Evolutionary conservation across 2,329 filamentous ascomycete genomes (phyloP), one percentile per base, ranked within the genome.

Genomic region (Allantophomopsis lycopodina): DNA sequence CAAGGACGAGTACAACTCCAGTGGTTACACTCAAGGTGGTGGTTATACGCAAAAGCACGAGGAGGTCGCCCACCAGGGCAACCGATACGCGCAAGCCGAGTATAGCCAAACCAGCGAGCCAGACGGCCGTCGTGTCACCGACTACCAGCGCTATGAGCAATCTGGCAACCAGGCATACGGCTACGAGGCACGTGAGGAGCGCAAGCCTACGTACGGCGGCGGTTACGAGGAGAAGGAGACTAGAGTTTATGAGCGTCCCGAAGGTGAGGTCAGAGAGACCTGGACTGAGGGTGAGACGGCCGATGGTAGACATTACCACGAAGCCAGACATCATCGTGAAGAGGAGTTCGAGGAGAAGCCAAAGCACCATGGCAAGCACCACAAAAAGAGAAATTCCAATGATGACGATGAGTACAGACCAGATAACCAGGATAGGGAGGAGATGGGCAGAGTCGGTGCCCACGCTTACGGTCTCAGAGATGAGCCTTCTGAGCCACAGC

Each of bases 81-180:
- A 49, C 34, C 40, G 48, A 33, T 55, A 57, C 40, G 54, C 44
- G 16, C 50, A 53, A 41, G 49, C 48, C 21, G 46, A 53, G 34
- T 51, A 51, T 49, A 68, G 63, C 23, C 62, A 76, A 51, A 81
- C 73, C 7, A 63, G 70, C 40, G 73, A 73, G 44, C 60, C 67
- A 14, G 64, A 68, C 40, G 78, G 78, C 37, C 71, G 71, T 36
- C 63, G 68, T 40, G 63, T 66, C 41, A 66, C 70, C 32, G 72
- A 79, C 42, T 82, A 78, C 57, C 65, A 66, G 42, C 71, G 74
- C 23, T 77, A 73, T 46, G 76, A 79, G 50, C 60, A 61, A 32
- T 52, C 55, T 5, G 56, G 55, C 20, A 54, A 57, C 16, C 52
- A 58, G 21, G 53, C 55, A 6, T 73, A 73, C 46, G 69, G 72